A percentile compares a stretch with the other conserved stretches of the same genome.
Evolutionary conservation across 2,329 filamentous ascomycete genomes (phyloP).

Genomic region (Fusarium paranaense): DNA sequence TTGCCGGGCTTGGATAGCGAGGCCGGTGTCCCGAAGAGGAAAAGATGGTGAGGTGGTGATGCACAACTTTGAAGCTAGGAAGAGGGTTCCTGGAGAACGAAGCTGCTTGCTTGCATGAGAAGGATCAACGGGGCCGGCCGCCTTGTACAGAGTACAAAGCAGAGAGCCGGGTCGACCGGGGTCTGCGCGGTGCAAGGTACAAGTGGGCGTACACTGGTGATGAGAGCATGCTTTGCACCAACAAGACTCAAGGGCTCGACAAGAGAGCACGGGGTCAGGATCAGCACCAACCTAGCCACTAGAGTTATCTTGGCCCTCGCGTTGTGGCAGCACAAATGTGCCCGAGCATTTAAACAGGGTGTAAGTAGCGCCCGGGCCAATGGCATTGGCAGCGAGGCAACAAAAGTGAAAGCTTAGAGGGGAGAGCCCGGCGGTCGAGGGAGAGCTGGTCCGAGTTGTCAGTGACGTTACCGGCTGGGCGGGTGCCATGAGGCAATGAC

Average conservation of each 20-base stretch:
- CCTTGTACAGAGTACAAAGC: constrained; percentile 11
- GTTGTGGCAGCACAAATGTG: constrained; percentile 10
- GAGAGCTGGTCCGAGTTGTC: neutral
- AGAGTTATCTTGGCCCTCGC: constrained; percentile 19
- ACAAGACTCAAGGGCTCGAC: neutral
- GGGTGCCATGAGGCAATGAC: constrained; percentile 27
- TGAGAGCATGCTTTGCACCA: neutral
- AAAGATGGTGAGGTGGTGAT: constrained; percentile 26
- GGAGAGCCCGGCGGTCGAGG: neutral
- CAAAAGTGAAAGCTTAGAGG: neutral
- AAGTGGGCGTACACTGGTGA: constrained; percentile 9
- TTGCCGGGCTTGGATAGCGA: constrained; percentile 20
- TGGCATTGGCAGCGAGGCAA: neutral
- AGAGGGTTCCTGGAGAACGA: constrained; percentile 30
- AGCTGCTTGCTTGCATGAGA: constrained; percentile 32
- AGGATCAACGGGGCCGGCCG: constrained; percentile 19
- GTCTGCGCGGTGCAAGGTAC: constrained; percentile 18
- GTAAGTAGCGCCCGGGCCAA: neutral
- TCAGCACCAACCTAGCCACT: neutral
- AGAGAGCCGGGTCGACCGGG: constrained; percentile 23
- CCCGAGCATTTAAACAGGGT: neutral
- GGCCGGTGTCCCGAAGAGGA: constrained; percentile 40
- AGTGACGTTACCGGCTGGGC: constrained; percentile 17
- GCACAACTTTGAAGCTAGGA: constrained; percentile 11
- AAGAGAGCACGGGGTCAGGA: neutral